These are phyloP conservation scores for Arctium minus DNA, from an alignment of 129 eudicot genomes.

Conservation along the genomic window DNA sequence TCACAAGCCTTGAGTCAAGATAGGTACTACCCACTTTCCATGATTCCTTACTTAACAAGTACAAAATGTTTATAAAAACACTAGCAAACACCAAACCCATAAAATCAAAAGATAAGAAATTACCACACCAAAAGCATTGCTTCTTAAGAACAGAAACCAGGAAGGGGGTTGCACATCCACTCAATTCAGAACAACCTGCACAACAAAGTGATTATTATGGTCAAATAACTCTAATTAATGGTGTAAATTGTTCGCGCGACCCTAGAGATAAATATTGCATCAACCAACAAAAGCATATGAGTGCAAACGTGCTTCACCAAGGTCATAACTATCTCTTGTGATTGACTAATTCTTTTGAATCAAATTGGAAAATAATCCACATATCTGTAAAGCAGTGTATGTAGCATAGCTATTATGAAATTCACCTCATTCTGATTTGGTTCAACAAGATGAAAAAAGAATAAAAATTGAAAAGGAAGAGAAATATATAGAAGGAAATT, in stretches of 20 bases:
- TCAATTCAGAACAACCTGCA: constrained; percentile 21
- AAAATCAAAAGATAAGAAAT: constrained; percentile 9
- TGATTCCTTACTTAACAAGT: constrained; percentile 14
- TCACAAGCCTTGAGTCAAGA: constrained; percentile 24
- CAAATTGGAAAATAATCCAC: background rate
- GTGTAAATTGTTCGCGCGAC: background rate
- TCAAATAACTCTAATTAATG: background rate
- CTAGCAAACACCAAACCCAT: constrained; percentile 20
- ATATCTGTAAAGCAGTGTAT: background rate
- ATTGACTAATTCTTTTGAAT: too few species aligned
- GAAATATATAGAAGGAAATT: too few species aligned
- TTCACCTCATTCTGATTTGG: too few species aligned
- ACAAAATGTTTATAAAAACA: constrained; percentile 16
- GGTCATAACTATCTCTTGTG: too few species aligned
- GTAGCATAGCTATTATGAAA: too few species aligned
- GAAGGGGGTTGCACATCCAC: background rate
- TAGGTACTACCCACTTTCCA: constrained; percentile 11
- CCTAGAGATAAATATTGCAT: too few species aligned
- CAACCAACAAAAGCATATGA: too few species aligned
- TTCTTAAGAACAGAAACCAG: constrained; percentile 6
- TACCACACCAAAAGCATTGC: constrained; percentile 17
- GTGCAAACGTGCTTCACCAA: too few species aligned
- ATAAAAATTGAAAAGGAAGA: too few species aligned
- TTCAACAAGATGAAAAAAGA: too few species aligned
- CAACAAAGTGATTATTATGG: background rate